Percentiles rank a stretch among this genome's conserved stretches.
phyloP scores from a whole-genome alignment of 352 stramenopile species.

The Thraustochytrium sp. region DNA sequence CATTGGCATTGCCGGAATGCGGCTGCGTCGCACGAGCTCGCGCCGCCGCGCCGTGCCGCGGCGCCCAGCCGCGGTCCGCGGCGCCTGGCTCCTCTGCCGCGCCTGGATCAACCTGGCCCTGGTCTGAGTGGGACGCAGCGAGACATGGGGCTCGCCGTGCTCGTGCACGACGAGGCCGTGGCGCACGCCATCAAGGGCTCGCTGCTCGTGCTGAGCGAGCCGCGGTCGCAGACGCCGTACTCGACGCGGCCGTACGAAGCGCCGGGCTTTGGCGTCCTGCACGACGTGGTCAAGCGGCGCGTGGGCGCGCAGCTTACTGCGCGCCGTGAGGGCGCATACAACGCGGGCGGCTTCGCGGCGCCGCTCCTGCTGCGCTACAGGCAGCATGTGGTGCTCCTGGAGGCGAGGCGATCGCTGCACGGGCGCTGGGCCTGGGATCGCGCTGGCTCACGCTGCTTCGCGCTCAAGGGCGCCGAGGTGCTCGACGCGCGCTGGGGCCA shows the following conservation, averaged over 20 bases:
- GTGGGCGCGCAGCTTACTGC: neutral
- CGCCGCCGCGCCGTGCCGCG: too few species aligned
- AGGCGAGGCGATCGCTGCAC: neutral
- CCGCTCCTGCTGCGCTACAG: neutral
- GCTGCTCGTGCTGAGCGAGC: neutral
- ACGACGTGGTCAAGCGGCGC: neutral
- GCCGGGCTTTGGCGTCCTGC: neutral
- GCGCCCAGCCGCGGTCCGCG: neutral
- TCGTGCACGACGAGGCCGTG: neutral
- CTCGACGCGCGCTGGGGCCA: neutral
- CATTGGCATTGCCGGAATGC: too few species aligned
- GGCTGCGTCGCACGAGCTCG: too few species aligned
- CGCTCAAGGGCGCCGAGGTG: neutral
- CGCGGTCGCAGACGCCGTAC: neutral
- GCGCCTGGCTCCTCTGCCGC: neutral
- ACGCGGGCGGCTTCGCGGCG: neutral
- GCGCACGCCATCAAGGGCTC: neutral
- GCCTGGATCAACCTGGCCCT: neutral
- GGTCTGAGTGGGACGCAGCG: neutral
- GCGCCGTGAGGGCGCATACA: neutral
- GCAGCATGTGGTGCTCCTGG: neutral
- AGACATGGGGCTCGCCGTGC: neutral
- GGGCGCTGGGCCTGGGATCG: neutral
- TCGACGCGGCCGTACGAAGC: neutral
- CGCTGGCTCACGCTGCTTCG: neutral